phyloP scores from a whole-genome alignment of 1,284 basidiomycete species.

The Moesziomyces sp. region DNA sequence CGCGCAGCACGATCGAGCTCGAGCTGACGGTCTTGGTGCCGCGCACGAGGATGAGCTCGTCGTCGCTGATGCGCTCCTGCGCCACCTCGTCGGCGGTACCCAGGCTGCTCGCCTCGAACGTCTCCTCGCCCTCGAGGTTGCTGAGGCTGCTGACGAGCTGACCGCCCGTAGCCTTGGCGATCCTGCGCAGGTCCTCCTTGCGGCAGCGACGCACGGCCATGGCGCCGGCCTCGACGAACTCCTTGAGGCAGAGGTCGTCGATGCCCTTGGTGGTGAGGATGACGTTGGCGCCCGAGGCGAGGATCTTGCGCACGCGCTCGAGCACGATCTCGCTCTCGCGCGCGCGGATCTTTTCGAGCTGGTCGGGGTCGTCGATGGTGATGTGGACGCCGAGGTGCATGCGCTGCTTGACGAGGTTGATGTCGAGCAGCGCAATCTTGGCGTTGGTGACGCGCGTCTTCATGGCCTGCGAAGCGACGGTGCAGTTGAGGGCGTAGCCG shows the following conservation, averaged over 20 bases:
- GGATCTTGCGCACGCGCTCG: constrained; percentile 94
- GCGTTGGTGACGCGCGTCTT: constrained; percentile 92
- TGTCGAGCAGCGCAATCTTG: constrained; percentile 98
- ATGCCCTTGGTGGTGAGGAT: constrained; percentile 98
- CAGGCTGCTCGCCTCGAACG: constrained; percentile 89
- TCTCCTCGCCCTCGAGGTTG: constrained; percentile 97
- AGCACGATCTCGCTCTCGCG: constrained; percentile 97
- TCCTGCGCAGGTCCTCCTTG: constrained; percentile 96
- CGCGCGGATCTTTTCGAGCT: constrained; percentile 93
- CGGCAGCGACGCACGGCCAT: constrained; percentile 98
- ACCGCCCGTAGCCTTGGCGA: constrained; percentile 96
- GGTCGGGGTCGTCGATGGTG: constrained; percentile 94
- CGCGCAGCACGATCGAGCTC: constrained; percentile 90
- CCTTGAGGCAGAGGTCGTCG: constrained; percentile 96
- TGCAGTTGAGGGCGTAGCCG: constrained; percentile 98
- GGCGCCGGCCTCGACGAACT: constrained; percentile 98
- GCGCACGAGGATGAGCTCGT: constrained; percentile 96
- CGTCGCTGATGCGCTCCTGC: constrained; percentile 97
- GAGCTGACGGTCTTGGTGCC: constrained; percentile 97
- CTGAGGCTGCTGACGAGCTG: constrained; percentile 91
- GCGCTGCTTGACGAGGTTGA: constrained; percentile 94
- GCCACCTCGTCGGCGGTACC: constrained; percentile 94
- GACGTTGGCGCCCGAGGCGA: constrained; percentile 95
- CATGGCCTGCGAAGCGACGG: constrained; percentile 99
- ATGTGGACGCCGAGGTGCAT: constrained; percentile 99